Evolutionary conservation across 495 filamentous ascomycete species (phyloP).

Genomic region (Cryomyces antarcticus): DNA sequence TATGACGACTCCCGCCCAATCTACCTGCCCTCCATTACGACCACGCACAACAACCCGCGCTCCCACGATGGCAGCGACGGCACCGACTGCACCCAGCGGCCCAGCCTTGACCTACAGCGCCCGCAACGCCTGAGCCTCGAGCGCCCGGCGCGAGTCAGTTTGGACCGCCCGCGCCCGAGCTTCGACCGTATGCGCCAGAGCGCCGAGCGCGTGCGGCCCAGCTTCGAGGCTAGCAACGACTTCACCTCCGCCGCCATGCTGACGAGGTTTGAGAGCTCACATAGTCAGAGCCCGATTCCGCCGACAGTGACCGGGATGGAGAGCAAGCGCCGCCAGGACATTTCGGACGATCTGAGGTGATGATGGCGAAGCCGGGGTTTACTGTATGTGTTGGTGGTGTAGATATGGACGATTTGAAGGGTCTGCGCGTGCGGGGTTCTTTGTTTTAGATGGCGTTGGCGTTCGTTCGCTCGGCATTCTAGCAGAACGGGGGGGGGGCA

Average conservation of each 20-base stretch:
- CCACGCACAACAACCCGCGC: constrained; percentile 60
- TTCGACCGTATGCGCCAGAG: constrained; percentile 57
- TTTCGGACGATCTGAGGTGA: no score
- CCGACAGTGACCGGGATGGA: no score
- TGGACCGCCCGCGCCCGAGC: constrained; percentile 41
- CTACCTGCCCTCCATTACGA: constrained; percentile 72
- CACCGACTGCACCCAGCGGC: constrained; percentile 52
- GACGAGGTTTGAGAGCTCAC: constrained; percentile 43
- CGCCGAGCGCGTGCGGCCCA: constrained; percentile 55
- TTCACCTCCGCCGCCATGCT: constrained; percentile 77
- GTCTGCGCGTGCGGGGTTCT: no score
- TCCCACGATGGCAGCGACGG: constrained; percentile 87
- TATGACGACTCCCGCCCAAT: constrained; percentile 67
- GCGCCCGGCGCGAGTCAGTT: constrained; percentile 16
- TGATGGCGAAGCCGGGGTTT: no score
- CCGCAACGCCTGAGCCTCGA: constrained; percentile 33
- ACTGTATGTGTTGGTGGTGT: no score
- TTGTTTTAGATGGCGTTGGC: no score
- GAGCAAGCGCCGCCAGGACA: no score
- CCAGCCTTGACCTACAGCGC: constrained; percentile 18
- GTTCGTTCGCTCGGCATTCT: no score
- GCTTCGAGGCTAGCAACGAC: constrained; percentile 70
- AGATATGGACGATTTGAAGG: no score
- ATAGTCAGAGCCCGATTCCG: no score
- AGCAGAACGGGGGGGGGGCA: no score